Conservation (phyloP, 768 basidiomycete genomes). For the Psilocybe cyanescens region DNA sequence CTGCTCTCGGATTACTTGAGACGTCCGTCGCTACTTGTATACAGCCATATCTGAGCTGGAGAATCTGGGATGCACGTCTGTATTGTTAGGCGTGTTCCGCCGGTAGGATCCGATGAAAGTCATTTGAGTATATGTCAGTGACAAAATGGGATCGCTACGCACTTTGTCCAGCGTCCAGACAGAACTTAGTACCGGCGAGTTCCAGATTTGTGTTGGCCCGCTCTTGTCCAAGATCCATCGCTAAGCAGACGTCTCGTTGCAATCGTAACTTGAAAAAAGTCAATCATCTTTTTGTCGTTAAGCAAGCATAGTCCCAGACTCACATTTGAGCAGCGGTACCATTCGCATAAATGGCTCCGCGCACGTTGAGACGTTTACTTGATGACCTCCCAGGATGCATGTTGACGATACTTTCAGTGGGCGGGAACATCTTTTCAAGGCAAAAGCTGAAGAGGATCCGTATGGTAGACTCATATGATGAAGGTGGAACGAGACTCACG, state of each 20-base stretch:
- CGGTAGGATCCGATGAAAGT: conserved; percentile 16
- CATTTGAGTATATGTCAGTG: neutral
- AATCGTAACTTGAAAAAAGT: conserved; percentile 25
- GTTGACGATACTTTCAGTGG: conserved; percentile 13
- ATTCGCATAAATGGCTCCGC: conserved; percentile 24
- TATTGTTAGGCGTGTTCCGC: conserved; percentile 23
- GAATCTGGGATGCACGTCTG: conserved; percentile 21
- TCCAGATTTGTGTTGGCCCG: conserved; percentile 17
- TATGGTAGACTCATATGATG: no score
- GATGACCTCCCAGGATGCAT: conserved; percentile 25
- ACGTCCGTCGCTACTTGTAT: conserved; percentile 18
- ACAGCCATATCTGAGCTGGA: conserved; percentile 24
- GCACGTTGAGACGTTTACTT: conserved; percentile 32
- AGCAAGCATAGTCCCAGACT: neutral
- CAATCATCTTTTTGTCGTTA: no score
- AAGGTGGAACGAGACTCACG: conserved; percentile 15
- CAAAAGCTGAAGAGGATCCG: conserved; percentile 12
- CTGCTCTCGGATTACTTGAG: conserved; percentile 13
- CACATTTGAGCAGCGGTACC: conserved; percentile 32
- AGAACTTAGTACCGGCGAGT: conserved; percentile 23
- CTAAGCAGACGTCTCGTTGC: conserved; percentile 28
- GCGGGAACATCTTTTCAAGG: conserved; percentile 14
- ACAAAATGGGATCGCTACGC: conserved; percentile 1
- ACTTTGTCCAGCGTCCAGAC: conserved; percentile 30
- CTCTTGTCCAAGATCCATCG: conserved; percentile 24